Evolutionary conservation across 2,329 filamentous ascomycete genomes (phyloP).

Genomic region (Tolypocladium guangdongense): DNA sequence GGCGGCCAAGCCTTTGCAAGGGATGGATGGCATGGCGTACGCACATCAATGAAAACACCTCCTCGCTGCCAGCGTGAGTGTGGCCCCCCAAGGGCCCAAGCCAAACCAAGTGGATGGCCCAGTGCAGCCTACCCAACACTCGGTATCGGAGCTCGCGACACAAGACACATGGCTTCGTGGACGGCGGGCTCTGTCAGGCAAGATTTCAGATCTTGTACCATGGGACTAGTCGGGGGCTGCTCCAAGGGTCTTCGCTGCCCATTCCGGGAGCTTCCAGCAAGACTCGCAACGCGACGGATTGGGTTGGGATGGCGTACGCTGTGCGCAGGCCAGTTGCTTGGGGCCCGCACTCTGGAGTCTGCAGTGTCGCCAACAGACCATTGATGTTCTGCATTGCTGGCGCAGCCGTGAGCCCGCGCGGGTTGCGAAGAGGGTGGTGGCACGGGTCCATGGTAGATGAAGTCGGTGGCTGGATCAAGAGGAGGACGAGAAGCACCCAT

Average conservation of each 20-base stretch:
- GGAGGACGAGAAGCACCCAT: slow-evolving; percentile 1
- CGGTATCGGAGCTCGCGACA: slow-evolving; percentile 1
- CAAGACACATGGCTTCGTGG: slow-evolving; percentile 1
- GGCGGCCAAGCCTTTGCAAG: not conserved
- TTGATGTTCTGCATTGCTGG: slow-evolving; percentile 4
- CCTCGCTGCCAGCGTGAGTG: not conserved
- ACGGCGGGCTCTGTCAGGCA: slow-evolving; percentile 1
- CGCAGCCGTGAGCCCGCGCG: not conserved
- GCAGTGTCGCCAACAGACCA: slow-evolving; percentile 3
- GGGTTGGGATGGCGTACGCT: not conserved
- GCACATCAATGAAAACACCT: not conserved
- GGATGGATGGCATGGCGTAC: not conserved
- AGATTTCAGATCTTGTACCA: slow-evolving; percentile 5
- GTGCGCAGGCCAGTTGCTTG: not conserved
- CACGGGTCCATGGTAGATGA: slow-evolving; percentile 1
- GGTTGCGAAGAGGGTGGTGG: not conserved
- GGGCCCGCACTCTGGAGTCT: not conserved
- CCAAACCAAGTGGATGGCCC: not conserved
- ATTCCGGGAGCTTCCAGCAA: not conserved
- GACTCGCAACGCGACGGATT: not conserved
- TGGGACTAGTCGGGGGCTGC: not conserved
- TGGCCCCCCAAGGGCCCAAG: not conserved
- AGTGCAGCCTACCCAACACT: not conserved
- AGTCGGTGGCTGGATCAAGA: slow-evolving; percentile 3
- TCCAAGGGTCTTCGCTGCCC: slow-evolving; percentile 2